Evolutionary conservation across 2,329 filamentous ascomycete species (phyloP).

Genomic region (Aspergillus amoenus): DNA sequence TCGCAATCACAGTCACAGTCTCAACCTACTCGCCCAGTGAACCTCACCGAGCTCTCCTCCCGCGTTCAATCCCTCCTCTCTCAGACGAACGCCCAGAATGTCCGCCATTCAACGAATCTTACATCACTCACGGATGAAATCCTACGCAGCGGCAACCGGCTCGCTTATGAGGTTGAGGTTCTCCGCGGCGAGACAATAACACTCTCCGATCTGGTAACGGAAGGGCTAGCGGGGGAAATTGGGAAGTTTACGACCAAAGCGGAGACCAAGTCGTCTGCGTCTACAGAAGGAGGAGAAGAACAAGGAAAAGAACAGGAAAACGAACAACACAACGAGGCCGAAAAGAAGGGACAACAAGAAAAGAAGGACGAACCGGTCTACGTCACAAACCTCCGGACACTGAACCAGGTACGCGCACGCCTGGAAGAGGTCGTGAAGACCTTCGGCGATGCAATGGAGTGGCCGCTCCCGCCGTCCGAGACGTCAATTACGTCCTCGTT

Average conservation of each 20-base stretch:
- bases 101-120: slow-evolving; percentile 74
- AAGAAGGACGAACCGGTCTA: slow-evolving; percentile 58
- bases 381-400: slow-evolving; percentile 75
- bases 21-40: slow-evolving; percentile 36
- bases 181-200: slow-evolving; percentile 82
- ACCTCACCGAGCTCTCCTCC: slow-evolving; percentile 73
- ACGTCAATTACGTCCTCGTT: slow-evolving; percentile 80
- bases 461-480: slow-evolving; percentile 86
- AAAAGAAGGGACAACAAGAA: neutral
- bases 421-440: slow-evolving; percentile 85
- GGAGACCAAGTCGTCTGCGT: slow-evolving; percentile 32
- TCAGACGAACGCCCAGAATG: slow-evolving; percentile 84
- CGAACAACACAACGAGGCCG: too few species aligned
- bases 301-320: slow-evolving; percentile 5
- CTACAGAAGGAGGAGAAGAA: neutral
- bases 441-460: slow-evolving; percentile 95
- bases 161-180: slow-evolving; percentile 94
- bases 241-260: slow-evolving; percentile 60
- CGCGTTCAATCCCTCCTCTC: slow-evolving; percentile 83
- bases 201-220: slow-evolving; percentile 75
- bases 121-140: slow-evolving; percentile 95
- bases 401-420: slow-evolving; percentile 78
- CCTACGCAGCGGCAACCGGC: slow-evolving; percentile 76
- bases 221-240: slow-evolving; percentile 70
- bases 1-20: slow-evolving; percentile 18